Base-by-base conservation (phyloP, 169 alveolate species). In the Eimeria falciformis region DNA sequence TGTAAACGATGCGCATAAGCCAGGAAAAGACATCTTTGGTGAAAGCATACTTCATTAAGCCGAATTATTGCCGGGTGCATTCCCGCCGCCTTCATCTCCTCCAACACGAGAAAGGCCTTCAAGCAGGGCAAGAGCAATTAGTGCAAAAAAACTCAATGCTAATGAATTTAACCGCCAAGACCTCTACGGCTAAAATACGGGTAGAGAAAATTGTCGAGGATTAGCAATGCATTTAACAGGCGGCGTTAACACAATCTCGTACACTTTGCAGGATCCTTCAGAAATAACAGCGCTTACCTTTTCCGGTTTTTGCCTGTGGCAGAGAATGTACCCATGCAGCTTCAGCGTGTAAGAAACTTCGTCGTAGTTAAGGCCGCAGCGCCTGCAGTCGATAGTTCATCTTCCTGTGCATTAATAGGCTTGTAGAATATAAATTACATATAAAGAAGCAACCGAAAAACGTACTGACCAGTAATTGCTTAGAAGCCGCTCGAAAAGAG, bases 321-420 rank as follows among this genome's bases (percentile, higher is more conserved):
- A 93, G 25, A 96, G 84, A 37, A 96, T 94, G 95, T 66, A 95
- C 40, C 92, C 91, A 78, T 95, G 97, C 11, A 95, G 93, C 93
- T 95, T 88, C 37, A 96, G 94, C 23, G 98, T 95, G 95, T 96
- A 96, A 1, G 96, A 94, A 75, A 95, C 98, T 81, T 96, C 98
- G 73, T 96, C 98, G 79, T 83, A 83, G 91, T 83, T 33, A 27
- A 83, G 68, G 21, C 91, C 91, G 58, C 58, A 40, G 23, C 68
- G 62, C 62, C 91, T 83, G 77, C 46, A 25, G 2, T 18, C 66
- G 17, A 2, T 17, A 53, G n/a, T 53, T 2, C 65, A 53, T 3
- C 17, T 53, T 4, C 5, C 17, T 53, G 40, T 2, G 9, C 17
- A 53, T 5, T 53, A 5, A 53, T 17, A 4, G 65, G 17, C 21